Conservation (phyloP, 2,329 filamentous ascomycete species). For the Hypoxylon sp. region DNA sequence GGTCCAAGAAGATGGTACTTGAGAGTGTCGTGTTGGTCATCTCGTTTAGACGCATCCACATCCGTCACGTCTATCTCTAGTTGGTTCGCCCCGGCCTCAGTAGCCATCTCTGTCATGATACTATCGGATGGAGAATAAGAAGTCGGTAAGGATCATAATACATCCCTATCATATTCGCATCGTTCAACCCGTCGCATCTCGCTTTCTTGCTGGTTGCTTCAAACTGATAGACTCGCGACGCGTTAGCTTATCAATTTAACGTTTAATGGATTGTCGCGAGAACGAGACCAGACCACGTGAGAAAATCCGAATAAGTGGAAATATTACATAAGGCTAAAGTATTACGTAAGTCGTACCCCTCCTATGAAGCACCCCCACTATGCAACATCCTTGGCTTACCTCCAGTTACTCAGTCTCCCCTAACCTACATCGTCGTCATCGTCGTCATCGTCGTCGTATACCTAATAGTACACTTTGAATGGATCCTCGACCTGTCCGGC, state of each 20-base stretch:
- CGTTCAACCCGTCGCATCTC: background rate
- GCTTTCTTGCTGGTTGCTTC: background rate
- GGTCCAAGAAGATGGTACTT: slow-evolving; percentile 93
- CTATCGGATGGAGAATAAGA: slow-evolving; percentile 4
- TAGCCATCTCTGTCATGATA: slow-evolving; percentile 19
- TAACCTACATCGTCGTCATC: too few relatives aligned
- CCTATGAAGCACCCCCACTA: background rate
- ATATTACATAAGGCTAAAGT: background rate
- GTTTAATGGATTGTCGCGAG: background rate
- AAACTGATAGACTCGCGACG: background rate
- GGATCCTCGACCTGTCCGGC: background rate
- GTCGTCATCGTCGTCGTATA: background rate
- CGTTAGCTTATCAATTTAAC: background rate
- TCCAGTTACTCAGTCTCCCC: background rate
- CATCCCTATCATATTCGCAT: slow-evolving; percentile 12
- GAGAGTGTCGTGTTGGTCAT: slow-evolving; percentile 67
- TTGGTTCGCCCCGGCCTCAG: slow-evolving; percentile 9
- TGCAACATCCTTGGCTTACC: background rate
- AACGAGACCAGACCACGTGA: background rate
- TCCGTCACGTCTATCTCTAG: slow-evolving; percentile 1
- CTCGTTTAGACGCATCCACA: slow-evolving; percentile 11
- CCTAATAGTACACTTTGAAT: slow-evolving; percentile 3
- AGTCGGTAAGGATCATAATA: slow-evolving; percentile 1
- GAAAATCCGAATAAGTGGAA: background rate
- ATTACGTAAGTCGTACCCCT: too few relatives aligned